These are phyloP conservation scores for Xylariaceae sp. DNA, from an alignment of 2,329 filamentous ascomycete species.

Conservation along the genomic window DNA sequence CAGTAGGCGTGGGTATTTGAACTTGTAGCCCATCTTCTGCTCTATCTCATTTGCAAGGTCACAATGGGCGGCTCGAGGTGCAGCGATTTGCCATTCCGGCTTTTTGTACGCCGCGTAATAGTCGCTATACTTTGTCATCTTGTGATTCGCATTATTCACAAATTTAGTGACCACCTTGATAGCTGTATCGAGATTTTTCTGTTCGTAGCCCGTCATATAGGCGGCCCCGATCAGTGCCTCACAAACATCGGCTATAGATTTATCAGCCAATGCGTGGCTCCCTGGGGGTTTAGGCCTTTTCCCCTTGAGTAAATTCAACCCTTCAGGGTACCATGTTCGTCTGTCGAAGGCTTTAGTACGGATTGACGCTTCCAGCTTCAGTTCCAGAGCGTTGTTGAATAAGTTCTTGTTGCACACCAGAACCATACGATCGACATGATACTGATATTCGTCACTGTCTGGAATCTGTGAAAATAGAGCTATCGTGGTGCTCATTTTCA, in stretches of 20 bases:
- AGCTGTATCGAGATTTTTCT: conserved; percentile 49
- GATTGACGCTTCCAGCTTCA: conserved; percentile 66
- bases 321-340: conserved; percentile 83
- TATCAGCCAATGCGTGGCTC: conserved; percentile 70
- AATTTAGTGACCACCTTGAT: conserved; percentile 62
- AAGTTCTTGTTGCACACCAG: conserved; percentile 90
- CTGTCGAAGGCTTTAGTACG: conserved; percentile 78
- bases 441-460: conserved; percentile 74
- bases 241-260: conserved; percentile 89
- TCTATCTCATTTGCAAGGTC: conserved; percentile 63
- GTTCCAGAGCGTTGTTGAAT: conserved; percentile 65
- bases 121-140: conserved; percentile 62
- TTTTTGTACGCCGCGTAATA: conserved; percentile 65
- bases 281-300: conserved; percentile 52
- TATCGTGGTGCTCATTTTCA: conserved; percentile 94
- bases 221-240: conserved; percentile 91
- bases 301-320: conserved; percentile 66
- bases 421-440: conserved; percentile 85
- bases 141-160: conserved; percentile 64
- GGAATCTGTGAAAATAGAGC: conserved; percentile 73
- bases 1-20: conserved; percentile 69
- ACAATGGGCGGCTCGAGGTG: conserved; percentile 59
- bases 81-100: conserved; percentile 63
- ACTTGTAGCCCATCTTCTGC: conserved; percentile 52
- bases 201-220: conserved; percentile 45